Evolutionary conservation across 2,329 filamentous ascomycete species (phyloP).

Genomic region (Tolypocladium guangdongense): DNA sequence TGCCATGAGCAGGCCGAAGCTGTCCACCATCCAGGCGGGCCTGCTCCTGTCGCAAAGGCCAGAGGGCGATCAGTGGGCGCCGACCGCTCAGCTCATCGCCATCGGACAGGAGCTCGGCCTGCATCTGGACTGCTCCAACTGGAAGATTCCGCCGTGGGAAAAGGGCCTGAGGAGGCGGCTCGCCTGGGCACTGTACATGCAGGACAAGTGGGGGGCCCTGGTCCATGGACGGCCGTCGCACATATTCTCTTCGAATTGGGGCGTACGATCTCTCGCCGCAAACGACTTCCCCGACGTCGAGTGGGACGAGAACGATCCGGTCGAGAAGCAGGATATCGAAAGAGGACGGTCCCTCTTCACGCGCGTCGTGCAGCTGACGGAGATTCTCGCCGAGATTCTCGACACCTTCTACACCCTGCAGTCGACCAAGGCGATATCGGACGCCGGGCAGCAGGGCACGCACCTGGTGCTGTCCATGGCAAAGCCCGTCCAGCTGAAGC

Average conservation of each 20-base stretch:
- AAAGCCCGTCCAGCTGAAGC: slow-evolving; percentile 71
- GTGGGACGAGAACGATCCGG: slow-evolving; percentile 48
- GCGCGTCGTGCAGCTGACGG: slow-evolving; percentile 65
- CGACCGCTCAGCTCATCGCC: slow-evolving; percentile 80
- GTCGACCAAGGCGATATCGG: slow-evolving; percentile 57
- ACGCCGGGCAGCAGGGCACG: slow-evolving; percentile 58
- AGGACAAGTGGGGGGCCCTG: slow-evolving; percentile 82
- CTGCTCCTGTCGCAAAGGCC: slow-evolving; percentile 64
- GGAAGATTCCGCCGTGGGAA: slow-evolving; percentile 86
- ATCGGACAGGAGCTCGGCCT: slow-evolving; percentile 80
- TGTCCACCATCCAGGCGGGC: slow-evolving; percentile 70
- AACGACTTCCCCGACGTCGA: slow-evolving; percentile 67
- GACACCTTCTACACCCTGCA: slow-evolving; percentile 74
- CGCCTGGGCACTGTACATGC: slow-evolving; percentile 87
- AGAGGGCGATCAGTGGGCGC: slow-evolving; percentile 69
- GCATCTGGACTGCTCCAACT: slow-evolving; percentile 75
- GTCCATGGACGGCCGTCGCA: slow-evolving; percentile 81
- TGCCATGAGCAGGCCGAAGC: slow-evolving; percentile 71
- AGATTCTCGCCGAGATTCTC: slow-evolving; percentile 68
- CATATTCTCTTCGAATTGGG: slow-evolving; percentile 60
- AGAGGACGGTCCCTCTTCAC: slow-evolving; percentile 60
- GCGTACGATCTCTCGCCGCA: slow-evolving; percentile 51
- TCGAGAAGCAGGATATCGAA: slow-evolving; percentile 55
- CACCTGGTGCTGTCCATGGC: slow-evolving; percentile 63
- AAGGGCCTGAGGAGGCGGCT: slow-evolving; percentile 73